Base-by-base conservation (phyloP, 2,329 filamentous ascomycete species). In the Tympanopsis confertula region DNA sequence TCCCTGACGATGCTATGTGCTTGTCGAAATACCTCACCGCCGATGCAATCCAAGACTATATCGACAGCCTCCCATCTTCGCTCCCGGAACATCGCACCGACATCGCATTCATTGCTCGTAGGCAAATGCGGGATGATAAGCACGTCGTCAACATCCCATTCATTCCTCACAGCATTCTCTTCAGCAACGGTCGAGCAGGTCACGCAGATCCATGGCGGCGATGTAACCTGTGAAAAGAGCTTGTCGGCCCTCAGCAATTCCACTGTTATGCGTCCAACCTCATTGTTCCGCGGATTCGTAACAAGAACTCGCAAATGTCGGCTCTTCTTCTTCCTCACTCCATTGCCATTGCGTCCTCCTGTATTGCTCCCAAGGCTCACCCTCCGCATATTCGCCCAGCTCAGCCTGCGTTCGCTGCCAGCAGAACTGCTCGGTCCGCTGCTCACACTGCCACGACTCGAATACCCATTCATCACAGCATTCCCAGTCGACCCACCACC, bases 41-140 rank as follows among this genome's bases (percentile, higher is more conserved):
- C 58, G 12, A 51, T 46, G 39, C 58, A 62, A 37, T 64, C 60
- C 18, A 64, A 42, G 7, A 63, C 56, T 5, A 63, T 41, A 44
- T 63, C 58, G 5, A 62, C 58, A 1, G 58, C 55, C 1, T 42
- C 40, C 51, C 55, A 60, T 10, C 44, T 43, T 3, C 48, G 50
- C 4, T 46, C 36, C 7, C 45, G 46, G 47, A 61, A 62, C 17
- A 47, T 45, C 17, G 41, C 40, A 2, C 45, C 48, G 19, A 62
- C 47, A 41, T 60, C 50, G 35, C 17, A 33, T 10, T 10, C 7
- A 18, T 10, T 7, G 7, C 7, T 7, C 15, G 17, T 13, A 7
- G 30, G 30, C 10, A 33, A 15, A n/a, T n/a, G n/a, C 10, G 30
- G 12, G 15, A 15, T 15, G 30, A 33, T 15, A 15, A 63, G 45